Conservation (phyloP, 768 basidiomycete genomes). For the Agrocybe pediades region DNA sequence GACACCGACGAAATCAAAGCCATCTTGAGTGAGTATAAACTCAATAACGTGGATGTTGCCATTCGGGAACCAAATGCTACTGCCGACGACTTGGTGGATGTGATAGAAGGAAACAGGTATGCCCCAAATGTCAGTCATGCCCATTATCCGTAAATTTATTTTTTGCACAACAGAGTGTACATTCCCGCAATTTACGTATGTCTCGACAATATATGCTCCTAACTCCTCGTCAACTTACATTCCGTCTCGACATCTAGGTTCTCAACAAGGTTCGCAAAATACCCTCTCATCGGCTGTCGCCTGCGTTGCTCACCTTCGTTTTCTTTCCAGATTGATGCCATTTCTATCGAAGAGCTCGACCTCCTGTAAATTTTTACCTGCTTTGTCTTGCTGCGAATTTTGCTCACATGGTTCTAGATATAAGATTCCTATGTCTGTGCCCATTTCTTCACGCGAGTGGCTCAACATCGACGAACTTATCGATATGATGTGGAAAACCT, state of each 20-base stretch:
- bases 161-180: conserved; percentile 72
- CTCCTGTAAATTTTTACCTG: conserved; percentile 56
- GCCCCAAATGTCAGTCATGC: conserved; percentile 16
- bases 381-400: not conserved
- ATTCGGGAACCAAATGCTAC: conserved; percentile 93
- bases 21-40: conserved; percentile 87
- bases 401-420: conserved; percentile 59
- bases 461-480: conserved; percentile 95
- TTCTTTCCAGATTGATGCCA: conserved; percentile 85
- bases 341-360: conserved; percentile 97
- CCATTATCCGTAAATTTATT: conserved; percentile 4
- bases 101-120: conserved; percentile 92
- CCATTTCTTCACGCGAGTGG: conserved; percentile 93
- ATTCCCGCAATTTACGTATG: conserved; percentile 89
- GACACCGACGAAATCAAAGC: conserved; percentile 97
- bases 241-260: conserved; percentile 42
- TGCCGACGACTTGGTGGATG: conserved; percentile 95
- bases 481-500: conserved; percentile 90
- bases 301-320: not conserved
- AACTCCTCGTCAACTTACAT: not conserved
- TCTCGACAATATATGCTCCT: conserved; percentile 7
- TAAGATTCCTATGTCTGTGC: conserved; percentile 95
- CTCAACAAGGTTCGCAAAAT: conserved; percentile 70
- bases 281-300: not conserved
- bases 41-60: conserved; percentile 87